Conservation (phyloP, 2,329 filamentous ascomycete genomes). For the Fusarium torulosum region DNA sequence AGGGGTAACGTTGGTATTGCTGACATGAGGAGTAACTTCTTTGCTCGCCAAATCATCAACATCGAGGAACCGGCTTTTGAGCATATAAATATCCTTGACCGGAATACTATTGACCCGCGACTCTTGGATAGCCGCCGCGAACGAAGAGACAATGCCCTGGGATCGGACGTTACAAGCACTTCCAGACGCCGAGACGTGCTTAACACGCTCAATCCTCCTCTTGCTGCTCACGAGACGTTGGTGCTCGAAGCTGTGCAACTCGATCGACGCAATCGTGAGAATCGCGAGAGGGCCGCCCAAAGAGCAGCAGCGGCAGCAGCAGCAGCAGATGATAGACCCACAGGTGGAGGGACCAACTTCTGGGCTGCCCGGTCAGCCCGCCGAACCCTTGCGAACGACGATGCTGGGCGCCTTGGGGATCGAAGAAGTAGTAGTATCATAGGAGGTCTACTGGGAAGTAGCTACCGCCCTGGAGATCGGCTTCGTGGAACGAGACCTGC, state of each 20-base stretch:
- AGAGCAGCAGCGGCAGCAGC: conserved; percentile 28
- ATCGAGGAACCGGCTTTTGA: conserved; percentile 71
- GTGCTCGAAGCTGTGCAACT: conserved; percentile 69
- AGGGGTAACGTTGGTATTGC: conserved; percentile 80
- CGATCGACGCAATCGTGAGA: conserved; percentile 64
- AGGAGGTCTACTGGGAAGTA: conserved; percentile 54
- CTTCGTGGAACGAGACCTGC: conserved; percentile 52
- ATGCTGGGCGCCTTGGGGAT: conserved; percentile 49
- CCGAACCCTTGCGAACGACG: conserved; percentile 40
- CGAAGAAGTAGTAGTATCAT: conserved; percentile 56
- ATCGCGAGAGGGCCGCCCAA: conserved; percentile 38
- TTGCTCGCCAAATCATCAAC: conserved; percentile 75
- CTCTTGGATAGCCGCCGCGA: conserved; percentile 63
- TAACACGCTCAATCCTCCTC: conserved; percentile 63
- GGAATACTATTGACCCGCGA: conserved; percentile 65
- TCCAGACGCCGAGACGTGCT: conserved; percentile 51
- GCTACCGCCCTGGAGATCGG: conserved; percentile 54
- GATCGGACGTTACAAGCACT: conserved; percentile 18
- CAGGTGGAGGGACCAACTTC: conserved; percentile 17
- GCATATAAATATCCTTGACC: conserved; percentile 68
- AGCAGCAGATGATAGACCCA: conserved; percentile 33
- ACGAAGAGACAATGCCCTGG: conserved; percentile 49
- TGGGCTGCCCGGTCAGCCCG: conserved; percentile 35
- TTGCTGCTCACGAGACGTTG: conserved; percentile 66
- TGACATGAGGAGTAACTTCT: conserved; percentile 76